phyloP scores from a whole-genome alignment of 176 grass and related monocot species.

The Themeda triandra region DNA sequence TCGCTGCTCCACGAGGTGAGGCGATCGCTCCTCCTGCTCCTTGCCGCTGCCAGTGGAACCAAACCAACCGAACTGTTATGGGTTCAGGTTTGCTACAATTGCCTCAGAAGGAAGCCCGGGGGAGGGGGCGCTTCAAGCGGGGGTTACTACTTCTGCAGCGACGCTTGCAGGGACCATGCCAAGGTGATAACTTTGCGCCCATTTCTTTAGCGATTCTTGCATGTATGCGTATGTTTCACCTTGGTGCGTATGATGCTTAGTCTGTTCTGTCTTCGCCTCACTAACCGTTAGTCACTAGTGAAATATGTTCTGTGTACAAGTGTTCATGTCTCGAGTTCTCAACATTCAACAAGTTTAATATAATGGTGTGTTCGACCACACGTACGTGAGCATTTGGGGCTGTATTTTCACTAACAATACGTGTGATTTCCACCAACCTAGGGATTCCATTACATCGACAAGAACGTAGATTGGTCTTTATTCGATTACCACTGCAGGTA shows the following conservation, averaged over 20 bases:
- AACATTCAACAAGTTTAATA: neutral
- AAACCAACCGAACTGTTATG: neutral
- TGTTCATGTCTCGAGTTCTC: neutral
- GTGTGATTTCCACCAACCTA: constrained; percentile 10
- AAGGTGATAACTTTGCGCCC: constrained; percentile 37
- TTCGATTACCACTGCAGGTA: constrained; percentile 49
- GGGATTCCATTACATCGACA: constrained; percentile 60
- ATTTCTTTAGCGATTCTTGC: neutral
- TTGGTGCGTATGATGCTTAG: neutral
- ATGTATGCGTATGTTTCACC: neutral
- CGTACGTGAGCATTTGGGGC: neutral
- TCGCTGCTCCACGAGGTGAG: constrained; percentile 59
- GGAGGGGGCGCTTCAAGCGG: neutral
- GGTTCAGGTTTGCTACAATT: constrained; percentile 77
- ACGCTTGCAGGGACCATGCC: constrained; percentile 55
- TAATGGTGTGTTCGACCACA: neutral
- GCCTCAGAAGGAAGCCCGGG: constrained; percentile 59
- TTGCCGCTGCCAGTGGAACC: neutral
- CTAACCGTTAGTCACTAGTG: neutral
- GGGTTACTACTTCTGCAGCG: constrained; percentile 60
- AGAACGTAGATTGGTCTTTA: constrained; percentile 48
- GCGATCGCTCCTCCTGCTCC: constrained; percentile 24
- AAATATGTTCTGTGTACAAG: neutral
- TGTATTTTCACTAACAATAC: constrained; percentile 16
- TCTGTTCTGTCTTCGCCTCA: neutral